Percentiles rank a stretch among this genome's conserved stretches.
Conservation (phyloP, 1,139 yeast genomes). For the Taphrina populina region DNA sequence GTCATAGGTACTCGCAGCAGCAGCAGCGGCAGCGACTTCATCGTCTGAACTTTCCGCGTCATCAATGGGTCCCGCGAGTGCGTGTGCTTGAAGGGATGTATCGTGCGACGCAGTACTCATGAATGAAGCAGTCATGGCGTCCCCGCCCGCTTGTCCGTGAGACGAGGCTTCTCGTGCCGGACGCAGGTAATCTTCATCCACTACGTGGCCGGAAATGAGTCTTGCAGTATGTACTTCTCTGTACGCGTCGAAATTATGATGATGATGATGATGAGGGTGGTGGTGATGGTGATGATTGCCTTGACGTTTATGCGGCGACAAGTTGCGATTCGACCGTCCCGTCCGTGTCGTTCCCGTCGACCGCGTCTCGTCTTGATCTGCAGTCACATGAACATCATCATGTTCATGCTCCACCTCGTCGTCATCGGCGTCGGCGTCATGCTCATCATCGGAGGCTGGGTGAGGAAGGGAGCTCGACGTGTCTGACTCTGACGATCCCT, state of each 20-base stretch:
- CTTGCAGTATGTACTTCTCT: slow-evolving; percentile 84
- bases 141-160: too few relatives aligned
- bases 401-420: slow-evolving; percentile 64
- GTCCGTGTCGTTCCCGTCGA: slow-evolving; percentile 26
- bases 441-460: slow-evolving; percentile 37
- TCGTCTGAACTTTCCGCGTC: slow-evolving; percentile 19
- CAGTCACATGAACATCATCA: slow-evolving; percentile 42
- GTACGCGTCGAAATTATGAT: slow-evolving; percentile 19
- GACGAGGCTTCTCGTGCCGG: background rate
- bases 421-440: slow-evolving; percentile 47
- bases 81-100: slow-evolving; percentile 17
- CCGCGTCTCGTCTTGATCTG: slow-evolving; percentile 6
- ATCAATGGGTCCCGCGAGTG: slow-evolving; percentile 32
- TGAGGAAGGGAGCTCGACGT: slow-evolving; percentile 11
- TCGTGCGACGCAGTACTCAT: slow-evolving; percentile 21
- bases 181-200: slow-evolving; percentile 70
- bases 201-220: slow-evolving; percentile 94
- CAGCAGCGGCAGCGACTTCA: slow-evolving; percentile 42
- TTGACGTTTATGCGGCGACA: slow-evolving; percentile 26
- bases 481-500: slow-evolving; percentile 30
- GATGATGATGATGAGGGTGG: too few relatives aligned
- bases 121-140: slow-evolving; percentile 34
- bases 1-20: slow-evolving; percentile 85
- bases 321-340: slow-evolving; percentile 21
- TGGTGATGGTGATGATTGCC: slow-evolving; percentile 3